Evolutionary conservation across 805 yeast genomes (phyloP).

Genomic region (Candida multigemmis): DNA sequence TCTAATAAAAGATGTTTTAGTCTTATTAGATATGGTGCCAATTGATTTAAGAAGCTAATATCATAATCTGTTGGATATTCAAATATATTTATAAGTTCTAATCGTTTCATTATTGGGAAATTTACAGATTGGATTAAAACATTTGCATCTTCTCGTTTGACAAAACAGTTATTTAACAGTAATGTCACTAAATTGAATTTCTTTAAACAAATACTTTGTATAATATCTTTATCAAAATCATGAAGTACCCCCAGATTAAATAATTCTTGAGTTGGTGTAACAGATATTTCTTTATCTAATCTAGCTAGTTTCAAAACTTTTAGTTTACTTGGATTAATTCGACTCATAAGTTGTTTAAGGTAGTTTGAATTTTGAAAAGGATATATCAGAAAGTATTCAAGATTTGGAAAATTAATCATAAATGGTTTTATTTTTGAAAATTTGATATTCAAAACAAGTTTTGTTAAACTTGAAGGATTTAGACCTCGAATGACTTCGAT

Average conservation of each 20-base stretch:
- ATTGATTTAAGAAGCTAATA: conserved; percentile 11
- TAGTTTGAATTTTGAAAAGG: conserved; percentile 21
- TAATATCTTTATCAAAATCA: conserved; percentile 5
- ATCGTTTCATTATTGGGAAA: conserved; percentile 10
- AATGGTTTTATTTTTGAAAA: conserved; percentile 1
- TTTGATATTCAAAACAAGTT: not conserved
- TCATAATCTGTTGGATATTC: conserved; percentile 18
- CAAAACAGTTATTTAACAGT: conserved; percentile 12
- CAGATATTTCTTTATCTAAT: conserved; percentile 8
- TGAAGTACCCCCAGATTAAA: no score
- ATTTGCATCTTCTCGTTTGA: conserved; percentile 12
- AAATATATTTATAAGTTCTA: conserved; percentile 24
- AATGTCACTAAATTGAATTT: conserved; percentile 4
- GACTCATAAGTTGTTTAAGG: conserved; percentile 11
- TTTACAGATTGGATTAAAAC: conserved; percentile 7
- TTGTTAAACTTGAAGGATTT: not conserved
- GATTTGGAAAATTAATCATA: conserved; percentile 13
- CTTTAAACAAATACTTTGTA: not conserved
- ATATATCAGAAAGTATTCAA: conserved; percentile 21
- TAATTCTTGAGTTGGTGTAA: no score
- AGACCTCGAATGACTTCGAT: conserved; percentile 5
- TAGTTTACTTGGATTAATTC: conserved; percentile 5
- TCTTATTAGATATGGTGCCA: conserved; percentile 14
- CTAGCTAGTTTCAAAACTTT: conserved; percentile 11
- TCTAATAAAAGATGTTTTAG: conserved; percentile 26